These are phyloP conservation scores for Penicillium freii DNA, from an alignment of 2,329 filamentous ascomycete genomes.

Conservation along the genomic window DNA sequence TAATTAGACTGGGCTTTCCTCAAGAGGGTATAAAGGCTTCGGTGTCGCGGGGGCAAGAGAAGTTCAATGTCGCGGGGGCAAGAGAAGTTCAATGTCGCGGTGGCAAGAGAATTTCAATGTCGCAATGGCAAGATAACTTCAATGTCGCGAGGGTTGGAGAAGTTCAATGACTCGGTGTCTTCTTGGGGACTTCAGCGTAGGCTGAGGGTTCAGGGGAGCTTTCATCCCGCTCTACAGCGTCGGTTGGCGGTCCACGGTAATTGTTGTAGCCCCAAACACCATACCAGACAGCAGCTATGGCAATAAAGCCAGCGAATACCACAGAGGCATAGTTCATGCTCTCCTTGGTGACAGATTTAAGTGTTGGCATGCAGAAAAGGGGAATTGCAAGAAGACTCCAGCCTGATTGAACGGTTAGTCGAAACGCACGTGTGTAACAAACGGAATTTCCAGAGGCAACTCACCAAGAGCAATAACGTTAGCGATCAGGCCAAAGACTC, in stretches of 20 bases:
- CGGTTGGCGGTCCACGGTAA: constrained; percentile 32
- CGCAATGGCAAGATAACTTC: neutral
- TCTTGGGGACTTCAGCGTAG: constrained; percentile 4
- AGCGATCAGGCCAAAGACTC: constrained; percentile 58
- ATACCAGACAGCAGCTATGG: constrained; percentile 66
- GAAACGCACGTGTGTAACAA: too few species aligned
- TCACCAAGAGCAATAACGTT: constrained; percentile 65
- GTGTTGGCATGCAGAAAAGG: constrained; percentile 60
- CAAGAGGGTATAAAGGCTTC: neutral
- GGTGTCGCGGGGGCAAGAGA: neutral
- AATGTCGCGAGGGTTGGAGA: too few species aligned
- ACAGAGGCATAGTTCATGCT: constrained; percentile 73
- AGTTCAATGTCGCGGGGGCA: neutral
- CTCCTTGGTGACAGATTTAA: constrained; percentile 57
- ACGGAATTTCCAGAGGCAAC: constrained; percentile 23
- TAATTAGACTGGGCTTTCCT: neutral
- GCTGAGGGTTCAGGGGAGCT: neutral
- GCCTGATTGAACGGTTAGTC: constrained; percentile 6
- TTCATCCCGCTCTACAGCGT: constrained; percentile 23
- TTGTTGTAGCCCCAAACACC: constrained; percentile 67
- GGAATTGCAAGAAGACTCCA: constrained; percentile 69
- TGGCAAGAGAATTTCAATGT: neutral
- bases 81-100: neutral
- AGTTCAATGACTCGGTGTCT: neutral
- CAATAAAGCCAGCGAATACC: constrained; percentile 66